Base-by-base conservation (phyloP, 768 basidiomycete genomes). In the Fistulinella prunicolor region DNA sequence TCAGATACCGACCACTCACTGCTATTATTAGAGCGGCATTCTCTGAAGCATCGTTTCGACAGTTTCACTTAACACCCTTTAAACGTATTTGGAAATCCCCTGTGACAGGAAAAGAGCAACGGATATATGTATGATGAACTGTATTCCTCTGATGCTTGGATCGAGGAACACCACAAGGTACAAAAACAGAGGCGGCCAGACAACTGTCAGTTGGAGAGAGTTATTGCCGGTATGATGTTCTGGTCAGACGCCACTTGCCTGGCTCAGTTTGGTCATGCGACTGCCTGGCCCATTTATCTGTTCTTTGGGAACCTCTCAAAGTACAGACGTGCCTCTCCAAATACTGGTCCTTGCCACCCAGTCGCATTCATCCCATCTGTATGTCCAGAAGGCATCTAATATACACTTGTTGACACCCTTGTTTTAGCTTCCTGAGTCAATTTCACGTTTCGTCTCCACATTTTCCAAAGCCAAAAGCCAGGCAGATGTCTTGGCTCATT, bases 181-280 rank as follows among this genome's bases (percentile, higher is more conserved):
- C 58, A 63, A 16, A 47, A 53, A n/a, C 46, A 56, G 17, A 44
- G 42, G 6, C 4, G 26, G 2, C 36, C 42, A 1, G 52, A 55
- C n/a, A 41, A 42, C 6, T 62, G 62, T 35, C 36, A 36, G 4
- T 41, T 53, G 0, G 48, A 59, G 32, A 16, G 48, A 7, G 58
- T 58, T 1, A 48, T 61, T n/a, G 56, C 49, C 0, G 46, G 50
- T 0, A 2, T 60, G 0, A 63, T 61, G 61, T 22, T 63, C 4
- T 61, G 49, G 54, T 63, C 60, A 0, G 61, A 63, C 23, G 41
- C 50, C 0, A 63, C 54, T 0, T 55, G 52, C 1, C 51, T 58
- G 1, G 39, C 51, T 0, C 54, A 53, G 36, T 60, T 60, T 22
- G 46, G 58, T 0, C 50, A 56, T 1, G 44, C 56, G 3, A 51